Conservation (phyloP, 2,329 filamentous ascomycete species). For the Fusarium sp. region DNA sequence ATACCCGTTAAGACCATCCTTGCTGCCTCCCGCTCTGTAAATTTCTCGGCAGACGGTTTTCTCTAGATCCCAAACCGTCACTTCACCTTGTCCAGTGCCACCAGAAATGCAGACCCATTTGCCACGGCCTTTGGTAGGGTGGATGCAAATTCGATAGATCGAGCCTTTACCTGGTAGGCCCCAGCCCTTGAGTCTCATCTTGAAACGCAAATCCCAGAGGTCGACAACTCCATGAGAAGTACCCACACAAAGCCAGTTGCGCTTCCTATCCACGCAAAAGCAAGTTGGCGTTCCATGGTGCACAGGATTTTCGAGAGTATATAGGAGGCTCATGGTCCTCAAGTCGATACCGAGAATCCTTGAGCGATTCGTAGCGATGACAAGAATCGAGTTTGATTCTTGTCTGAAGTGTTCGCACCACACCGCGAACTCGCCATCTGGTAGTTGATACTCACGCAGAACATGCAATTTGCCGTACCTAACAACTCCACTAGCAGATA, state of each 20-base stretch:
- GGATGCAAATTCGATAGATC: constrained; percentile 82
- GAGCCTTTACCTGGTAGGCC: constrained; percentile 83
- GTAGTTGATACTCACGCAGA: constrained; percentile 84
- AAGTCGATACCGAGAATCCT: constrained; percentile 87
- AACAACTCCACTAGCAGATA: constrained; percentile 60
- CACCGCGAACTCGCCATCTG: constrained; percentile 78
- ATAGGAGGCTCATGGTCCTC: constrained; percentile 85
- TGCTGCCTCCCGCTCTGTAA: constrained; percentile 76
- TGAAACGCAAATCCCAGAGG: constrained; percentile 97
- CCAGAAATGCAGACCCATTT: constrained; percentile 91
- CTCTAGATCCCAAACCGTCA: constrained; percentile 96
- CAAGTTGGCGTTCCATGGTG: constrained; percentile 93
- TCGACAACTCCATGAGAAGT: constrained; percentile 94
- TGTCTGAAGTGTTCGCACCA: constrained; percentile 94
- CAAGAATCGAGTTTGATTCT: constrained; percentile 82
- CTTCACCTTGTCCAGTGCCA: constrained; percentile 86
- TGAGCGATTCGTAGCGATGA: constrained; percentile 88
- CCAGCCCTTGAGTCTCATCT: constrained; percentile 87
- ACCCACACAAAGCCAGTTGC: constrained; percentile 90
- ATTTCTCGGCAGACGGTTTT: constrained; percentile 90
- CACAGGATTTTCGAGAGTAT: constrained; percentile 84
- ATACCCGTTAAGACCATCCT: constrained; percentile 74
- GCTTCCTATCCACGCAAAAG: constrained; percentile 86
- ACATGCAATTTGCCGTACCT: constrained; percentile 83
- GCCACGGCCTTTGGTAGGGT: constrained; percentile 81